Evolutionary conservation across 176 grass and related monocot genomes (phyloP), one percentile per base, ranked within the genome.

Genomic region (Oryza officinalis): DNA sequence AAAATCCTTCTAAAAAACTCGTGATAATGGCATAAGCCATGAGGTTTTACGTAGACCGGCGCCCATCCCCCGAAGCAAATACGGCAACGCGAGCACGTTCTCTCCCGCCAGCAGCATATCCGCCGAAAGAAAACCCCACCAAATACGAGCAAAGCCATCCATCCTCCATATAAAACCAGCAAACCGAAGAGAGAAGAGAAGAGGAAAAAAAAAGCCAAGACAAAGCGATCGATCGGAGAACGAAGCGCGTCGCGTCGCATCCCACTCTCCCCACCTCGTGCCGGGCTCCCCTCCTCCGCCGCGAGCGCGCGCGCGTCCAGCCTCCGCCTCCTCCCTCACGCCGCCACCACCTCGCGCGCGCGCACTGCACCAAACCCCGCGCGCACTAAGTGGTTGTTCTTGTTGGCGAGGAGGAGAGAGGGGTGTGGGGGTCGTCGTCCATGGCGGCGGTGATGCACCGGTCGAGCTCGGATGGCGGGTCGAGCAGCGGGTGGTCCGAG

Each of bases 401-500:
- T 13, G 27, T 0, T 10, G 76, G 67, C 47, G 38, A 57, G 33
- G 35, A 64, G 18, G 30, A 2, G 28, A 30, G 28, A 13, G 22
- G 12, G 12, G 65, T 13, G 37, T n/a, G 69, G 5, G 12, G 66
- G 4, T 38, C 27, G 7, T 38, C 33, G 7, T 64, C 74, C 63
- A 69, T 85, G 90, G 70, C 86, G 78, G 57, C 8, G 86, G 90
- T 83, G 84, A 93, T 92, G 86, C 86, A 86, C 71, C 79, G 90
- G 79, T 95, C 92, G 66, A 92, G 84, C 78, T 98, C 95, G 23
- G 92, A 97, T 75, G 88, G 90, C 10, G 95, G 95, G 74, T 95
- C 95, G 60, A 97, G 94, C 85, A 89, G 94, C 74, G 92, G 94
- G n/a, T 94, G 92, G 90, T 86, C 92, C 44, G 92, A 91, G 10